Percentiles rank a stretch among this genome's conserved stretches.
These are phyloP conservation scores for Candida sp. DNA, from an alignment of 1,139 yeast genomes.

Conservation along the genomic window DNA sequence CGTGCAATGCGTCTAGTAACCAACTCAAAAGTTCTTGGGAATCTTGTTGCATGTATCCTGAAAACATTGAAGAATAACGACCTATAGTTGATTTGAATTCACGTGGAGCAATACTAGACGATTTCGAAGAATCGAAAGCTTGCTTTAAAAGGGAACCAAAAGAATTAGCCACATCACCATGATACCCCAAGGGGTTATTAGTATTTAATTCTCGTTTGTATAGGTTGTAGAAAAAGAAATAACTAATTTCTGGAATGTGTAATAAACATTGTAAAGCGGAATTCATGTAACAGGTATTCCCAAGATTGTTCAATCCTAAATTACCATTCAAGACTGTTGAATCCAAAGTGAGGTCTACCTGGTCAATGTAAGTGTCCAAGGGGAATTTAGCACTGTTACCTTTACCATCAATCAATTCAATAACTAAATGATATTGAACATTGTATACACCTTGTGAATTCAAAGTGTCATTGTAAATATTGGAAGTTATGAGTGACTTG, in stretches of 20 bases:
- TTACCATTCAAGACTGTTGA: conserved; percentile 27
- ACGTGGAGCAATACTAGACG: conserved; percentile 48
- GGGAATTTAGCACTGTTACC: conserved; percentile 26
- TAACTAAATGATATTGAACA: conserved; percentile 27
- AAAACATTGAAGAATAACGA: conserved; percentile 73
- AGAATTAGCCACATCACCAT: conserved; percentile 74
- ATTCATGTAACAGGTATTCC: conserved; percentile 97
- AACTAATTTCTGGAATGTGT: conserved; percentile 81
- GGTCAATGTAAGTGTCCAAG: conserved; percentile 21
- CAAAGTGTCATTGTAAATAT: conserved; percentile 20
- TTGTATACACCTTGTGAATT: conserved; percentile 29
- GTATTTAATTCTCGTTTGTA: conserved; percentile 66
- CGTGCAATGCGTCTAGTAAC: conserved; percentile 88
- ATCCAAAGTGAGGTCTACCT: conserved; percentile 15
- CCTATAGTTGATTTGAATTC: conserved; percentile 82
- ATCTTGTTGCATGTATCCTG: conserved; percentile 91
- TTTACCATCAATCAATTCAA: conserved; percentile 34
- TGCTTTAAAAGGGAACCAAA: conserved; percentile 66
- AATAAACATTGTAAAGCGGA: conserved; percentile 89
- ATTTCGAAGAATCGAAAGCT: conserved; percentile 38
- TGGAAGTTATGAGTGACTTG: conserved; percentile 28
- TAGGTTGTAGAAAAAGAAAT: conserved; percentile 66
- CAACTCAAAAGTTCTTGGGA: conserved; percentile 94
- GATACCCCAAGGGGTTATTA: conserved; percentile 75
- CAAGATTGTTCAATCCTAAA: conserved; percentile 74